These are phyloP conservation scores for Lantana camara DNA, from an alignment of 257 asterid species.

Conservation along the genomic window DNA sequence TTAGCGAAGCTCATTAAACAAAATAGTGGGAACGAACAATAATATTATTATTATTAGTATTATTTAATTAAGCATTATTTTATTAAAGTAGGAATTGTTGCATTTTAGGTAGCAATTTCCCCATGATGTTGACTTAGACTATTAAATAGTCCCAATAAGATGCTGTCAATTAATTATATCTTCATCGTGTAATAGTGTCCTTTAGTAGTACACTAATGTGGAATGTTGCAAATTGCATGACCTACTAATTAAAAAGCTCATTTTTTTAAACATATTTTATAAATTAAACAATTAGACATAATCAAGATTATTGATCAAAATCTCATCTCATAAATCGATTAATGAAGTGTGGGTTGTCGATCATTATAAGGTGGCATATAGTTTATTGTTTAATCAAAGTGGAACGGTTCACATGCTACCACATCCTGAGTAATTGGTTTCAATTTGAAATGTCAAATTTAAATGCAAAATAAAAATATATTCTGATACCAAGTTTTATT, in stretches of 20 bases:
- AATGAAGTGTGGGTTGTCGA: no score
- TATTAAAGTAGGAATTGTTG: slow-evolving; percentile 7
- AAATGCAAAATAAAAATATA: no score
- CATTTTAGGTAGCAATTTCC: not conserved
- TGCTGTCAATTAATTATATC: not conserved
- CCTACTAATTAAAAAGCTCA: not conserved
- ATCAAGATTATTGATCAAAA: no score
- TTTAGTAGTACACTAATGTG: not conserved
- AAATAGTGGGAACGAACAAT: slow-evolving; percentile 12
- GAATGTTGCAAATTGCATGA: slow-evolving; percentile 4
- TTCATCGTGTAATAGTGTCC: not conserved
- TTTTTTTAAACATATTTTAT: no score
- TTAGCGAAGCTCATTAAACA: slow-evolving; percentile 1
- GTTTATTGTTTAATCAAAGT: no score
- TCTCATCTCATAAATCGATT: no score
- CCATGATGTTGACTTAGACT: slow-evolving; percentile 12
- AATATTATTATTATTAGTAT: not conserved
- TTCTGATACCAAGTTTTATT: no score
- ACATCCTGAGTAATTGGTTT: no score
- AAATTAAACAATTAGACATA: no score
- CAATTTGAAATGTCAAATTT: no score
- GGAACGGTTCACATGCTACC: no score
- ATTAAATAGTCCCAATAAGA: not conserved
- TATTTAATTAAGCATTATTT: not conserved
- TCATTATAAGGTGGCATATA: no score